Evolutionary conservation across 257 asterid genomes (phyloP).

Genomic region (Sherardia arvensis): DNA sequence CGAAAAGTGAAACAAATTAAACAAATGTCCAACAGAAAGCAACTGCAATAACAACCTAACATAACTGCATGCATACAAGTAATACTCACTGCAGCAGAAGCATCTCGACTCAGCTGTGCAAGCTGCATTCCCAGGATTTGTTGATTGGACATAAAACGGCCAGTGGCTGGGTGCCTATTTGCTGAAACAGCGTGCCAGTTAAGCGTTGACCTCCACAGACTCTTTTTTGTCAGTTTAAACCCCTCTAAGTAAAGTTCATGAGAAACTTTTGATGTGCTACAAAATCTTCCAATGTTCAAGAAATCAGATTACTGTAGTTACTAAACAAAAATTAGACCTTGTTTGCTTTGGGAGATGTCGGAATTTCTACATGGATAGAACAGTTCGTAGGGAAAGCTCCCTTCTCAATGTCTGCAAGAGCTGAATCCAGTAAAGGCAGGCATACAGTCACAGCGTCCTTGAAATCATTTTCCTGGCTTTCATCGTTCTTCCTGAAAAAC

Average conservation of each 20-base stretch:
- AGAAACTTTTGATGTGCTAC: neutral
- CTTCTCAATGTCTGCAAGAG: slow-evolving; percentile 65
- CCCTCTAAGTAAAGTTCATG: slow-evolving; percentile 45
- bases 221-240: slow-evolving; percentile 60
- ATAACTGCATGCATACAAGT: no score
- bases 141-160: no score
- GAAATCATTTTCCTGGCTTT: slow-evolving; percentile 72
- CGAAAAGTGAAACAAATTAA: no score
- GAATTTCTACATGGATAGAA: slow-evolving; percentile 62
- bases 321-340: slow-evolving; percentile 41
- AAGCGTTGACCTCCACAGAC: no score
- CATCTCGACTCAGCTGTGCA: no score
- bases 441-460: slow-evolving; percentile 83
- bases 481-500: slow-evolving; percentile 58
- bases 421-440: slow-evolving; percentile 65
- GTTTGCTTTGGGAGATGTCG: slow-evolving; percentile 60
- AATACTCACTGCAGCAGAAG: no score
- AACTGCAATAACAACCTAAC: no score
- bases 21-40: no score
- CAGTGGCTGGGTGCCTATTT: no score
- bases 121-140: no score
- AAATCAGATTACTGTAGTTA: neutral
- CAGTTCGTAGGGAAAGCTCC: slow-evolving; percentile 69
- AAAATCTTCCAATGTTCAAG: neutral
- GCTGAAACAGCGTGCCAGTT: no score